These are phyloP conservation scores for Colletotrichum filicis DNA, from an alignment of 2,329 filamentous ascomycete genomes.

Conservation along the genomic window DNA sequence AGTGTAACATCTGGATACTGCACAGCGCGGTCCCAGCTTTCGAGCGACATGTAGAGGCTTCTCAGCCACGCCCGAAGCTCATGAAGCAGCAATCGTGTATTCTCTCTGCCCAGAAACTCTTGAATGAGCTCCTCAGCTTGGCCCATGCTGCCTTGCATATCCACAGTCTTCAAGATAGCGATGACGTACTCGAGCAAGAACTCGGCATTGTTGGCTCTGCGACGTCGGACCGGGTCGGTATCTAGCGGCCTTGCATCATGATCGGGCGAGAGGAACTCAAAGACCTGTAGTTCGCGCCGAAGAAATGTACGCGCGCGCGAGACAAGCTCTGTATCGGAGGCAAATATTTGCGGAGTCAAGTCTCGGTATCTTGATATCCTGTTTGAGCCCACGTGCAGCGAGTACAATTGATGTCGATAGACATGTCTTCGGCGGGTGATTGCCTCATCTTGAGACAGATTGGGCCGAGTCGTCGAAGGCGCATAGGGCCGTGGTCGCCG, in stretches of 20 bases:
- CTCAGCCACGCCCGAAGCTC: slow-evolving; percentile 85
- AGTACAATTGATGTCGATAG: slow-evolving; percentile 79
- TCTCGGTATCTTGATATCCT: slow-evolving; percentile 80
- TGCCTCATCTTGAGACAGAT: slow-evolving; percentile 40
- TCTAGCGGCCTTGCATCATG: slow-evolving; percentile 15
- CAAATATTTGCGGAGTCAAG: slow-evolving; percentile 75
- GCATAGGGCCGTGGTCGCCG: slow-evolving; percentile 28
- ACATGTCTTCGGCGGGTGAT: slow-evolving; percentile 74
- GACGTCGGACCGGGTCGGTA: slow-evolving; percentile 28
- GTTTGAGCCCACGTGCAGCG: slow-evolving; percentile 85
- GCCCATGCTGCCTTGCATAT: slow-evolving; percentile 81
- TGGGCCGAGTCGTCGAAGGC: slow-evolving; percentile 37
- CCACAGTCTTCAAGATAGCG: slow-evolving; percentile 83
- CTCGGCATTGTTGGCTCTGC: slow-evolving; percentile 76
- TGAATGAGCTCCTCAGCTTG: slow-evolving; percentile 82
- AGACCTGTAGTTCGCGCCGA: slow-evolving; percentile 85
- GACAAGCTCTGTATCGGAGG: slow-evolving; percentile 72
- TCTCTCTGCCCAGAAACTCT: slow-evolving; percentile 80
- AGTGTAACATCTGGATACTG: slow-evolving; percentile 65
- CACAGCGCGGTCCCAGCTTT: slow-evolving; percentile 83
- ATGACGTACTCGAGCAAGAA: slow-evolving; percentile 89
- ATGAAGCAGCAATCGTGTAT: slow-evolving; percentile 83
- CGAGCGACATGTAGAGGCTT: slow-evolving; percentile 78
- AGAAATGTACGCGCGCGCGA: slow-evolving; percentile 85
- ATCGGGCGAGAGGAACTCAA: slow-evolving; percentile 71